Percentiles rank a stretch among this genome's conserved stretches.
Evolutionary conservation across 2,329 filamentous ascomycete species (phyloP).

Genomic region (Xylaria sp.): DNA sequence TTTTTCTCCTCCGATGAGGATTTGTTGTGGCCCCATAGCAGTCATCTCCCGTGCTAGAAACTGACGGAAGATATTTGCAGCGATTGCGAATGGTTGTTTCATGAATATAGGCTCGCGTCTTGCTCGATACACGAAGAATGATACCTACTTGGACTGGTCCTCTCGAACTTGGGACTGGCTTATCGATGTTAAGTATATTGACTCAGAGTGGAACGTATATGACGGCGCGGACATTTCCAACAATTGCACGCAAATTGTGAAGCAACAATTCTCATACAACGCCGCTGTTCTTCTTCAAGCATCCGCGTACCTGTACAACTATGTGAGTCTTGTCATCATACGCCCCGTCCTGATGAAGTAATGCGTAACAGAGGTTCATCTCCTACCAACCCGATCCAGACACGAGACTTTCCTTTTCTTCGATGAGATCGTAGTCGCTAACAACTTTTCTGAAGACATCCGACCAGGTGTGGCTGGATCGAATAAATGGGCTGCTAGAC

Average conservation of each 20-base stretch:
- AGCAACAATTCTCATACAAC: slow-evolving; percentile 64
- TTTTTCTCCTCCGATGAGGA: not conserved
- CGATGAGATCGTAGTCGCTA: not conserved
- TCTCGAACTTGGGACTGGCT: slow-evolving; percentile 68
- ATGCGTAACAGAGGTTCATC: not conserved
- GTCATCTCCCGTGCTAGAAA: not conserved
- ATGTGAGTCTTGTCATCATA: slow-evolving; percentile 48
- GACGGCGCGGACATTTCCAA: slow-evolving; percentile 59
- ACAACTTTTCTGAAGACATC: slow-evolving; percentile 39
- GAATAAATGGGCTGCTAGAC: slow-evolving; percentile 61
- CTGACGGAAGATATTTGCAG: slow-evolving; percentile 36
- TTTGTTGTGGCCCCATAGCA: not conserved
- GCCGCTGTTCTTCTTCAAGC: slow-evolving; percentile 60
- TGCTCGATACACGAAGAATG: slow-evolving; percentile 71
- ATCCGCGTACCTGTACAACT: slow-evolving; percentile 55
- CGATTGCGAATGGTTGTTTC: slow-evolving; percentile 61
- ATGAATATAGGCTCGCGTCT: slow-evolving; percentile 66
- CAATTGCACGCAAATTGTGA: slow-evolving; percentile 59
- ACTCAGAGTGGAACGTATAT: slow-evolving; percentile 56
- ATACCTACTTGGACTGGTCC: slow-evolving; percentile 71
- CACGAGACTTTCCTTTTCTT: not conserved
- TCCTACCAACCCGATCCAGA: not conserved
- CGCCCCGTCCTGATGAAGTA: not conserved
- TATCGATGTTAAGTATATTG: slow-evolving; percentile 57
- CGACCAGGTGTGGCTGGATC: slow-evolving; percentile 57